A percentile compares a stretch with the other conserved stretches of the same genome.
phyloP scores from a whole-genome alignment of 495 filamentous ascomycete species.

The Elasticomyces elasticus region DNA sequence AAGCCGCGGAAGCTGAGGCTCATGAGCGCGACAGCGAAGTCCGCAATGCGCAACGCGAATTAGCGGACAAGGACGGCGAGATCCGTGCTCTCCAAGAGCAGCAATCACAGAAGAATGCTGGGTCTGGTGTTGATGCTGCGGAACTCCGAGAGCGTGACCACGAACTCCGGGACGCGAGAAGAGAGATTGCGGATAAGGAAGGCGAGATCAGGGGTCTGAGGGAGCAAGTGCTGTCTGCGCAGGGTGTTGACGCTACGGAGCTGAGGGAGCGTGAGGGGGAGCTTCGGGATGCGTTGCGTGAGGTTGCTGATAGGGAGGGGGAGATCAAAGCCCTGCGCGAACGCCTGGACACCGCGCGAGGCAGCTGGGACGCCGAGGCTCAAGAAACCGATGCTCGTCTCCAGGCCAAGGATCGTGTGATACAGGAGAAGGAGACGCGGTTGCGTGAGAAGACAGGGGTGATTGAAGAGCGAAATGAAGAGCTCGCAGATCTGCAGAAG shows the following conservation, averaged over 20 bases:
- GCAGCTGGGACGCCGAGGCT: conserved; percentile 22
- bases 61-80: too few relatives aligned
- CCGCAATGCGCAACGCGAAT: neutral
- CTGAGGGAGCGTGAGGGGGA: conserved; percentile 18
- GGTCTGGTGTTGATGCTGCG: conserved; percentile 7
- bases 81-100: too few relatives aligned
- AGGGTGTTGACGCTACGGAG: conserved; percentile 12
- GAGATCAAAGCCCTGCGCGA: conserved; percentile 21
- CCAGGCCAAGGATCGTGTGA: conserved; percentile 18
- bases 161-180: conserved; percentile 12
- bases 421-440: conserved; percentile 17
- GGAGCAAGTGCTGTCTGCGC: neutral
- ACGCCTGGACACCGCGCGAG: conserved; percentile 21
- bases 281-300: conserved; percentile 13
- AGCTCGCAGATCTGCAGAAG: conserved; percentile 19
- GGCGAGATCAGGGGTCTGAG: conserved; percentile 14
- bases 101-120: too few relatives aligned
- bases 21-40: neutral
- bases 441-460: conserved; percentile 22
- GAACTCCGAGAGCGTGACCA: conserved; percentile 18
- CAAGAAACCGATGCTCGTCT: conserved; percentile 20
- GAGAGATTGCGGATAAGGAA: conserved; percentile 18
- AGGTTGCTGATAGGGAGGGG: conserved; percentile 20
- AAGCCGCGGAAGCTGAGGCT: conserved; percentile 1
- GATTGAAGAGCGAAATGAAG: conserved; percentile 20